phyloP scores from a whole-genome alignment of 441 rosid genomes.

The Jatropha podagrica region DNA sequence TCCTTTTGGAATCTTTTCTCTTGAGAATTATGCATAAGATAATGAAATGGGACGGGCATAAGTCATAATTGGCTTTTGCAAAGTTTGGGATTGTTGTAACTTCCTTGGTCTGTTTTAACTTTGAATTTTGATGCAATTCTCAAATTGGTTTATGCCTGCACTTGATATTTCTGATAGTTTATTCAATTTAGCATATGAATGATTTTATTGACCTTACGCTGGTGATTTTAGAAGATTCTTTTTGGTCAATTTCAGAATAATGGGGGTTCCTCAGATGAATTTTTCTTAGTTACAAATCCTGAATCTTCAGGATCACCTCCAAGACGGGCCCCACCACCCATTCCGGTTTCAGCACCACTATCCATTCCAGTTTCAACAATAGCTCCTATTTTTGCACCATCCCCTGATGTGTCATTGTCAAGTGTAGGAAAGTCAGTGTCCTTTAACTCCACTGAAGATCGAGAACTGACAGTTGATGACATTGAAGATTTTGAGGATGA shows the following conservation, averaged over 20 bases:
- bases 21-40: background rate
- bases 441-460: constrained; percentile 61
- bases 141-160: background rate
- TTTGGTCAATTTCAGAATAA: constrained; percentile 51
- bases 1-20: background rate
- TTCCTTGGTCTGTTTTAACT: no score
- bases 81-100: no score
- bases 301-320: constrained; percentile 96
- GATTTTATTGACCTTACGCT: background rate
- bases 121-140: no score
- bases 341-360: constrained; percentile 41
- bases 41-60: background rate
- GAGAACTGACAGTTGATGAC: constrained; percentile 95
- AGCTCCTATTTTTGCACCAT: constrained; percentile 51
- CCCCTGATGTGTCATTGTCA: constrained; percentile 52
- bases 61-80: no score
- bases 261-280: constrained; percentile 70
- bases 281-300: constrained; percentile 81
- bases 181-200: background rate
- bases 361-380: constrained; percentile 44
- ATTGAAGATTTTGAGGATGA: constrained; percentile 91
- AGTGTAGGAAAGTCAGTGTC: constrained; percentile 65
- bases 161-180: background rate
- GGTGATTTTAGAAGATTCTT: constrained; percentile 2
- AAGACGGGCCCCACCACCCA: constrained; percentile 76